Evolutionary conservation across 345 rosid genomes (phyloP).

Genomic region (Melastoma malabathricum): DNA sequence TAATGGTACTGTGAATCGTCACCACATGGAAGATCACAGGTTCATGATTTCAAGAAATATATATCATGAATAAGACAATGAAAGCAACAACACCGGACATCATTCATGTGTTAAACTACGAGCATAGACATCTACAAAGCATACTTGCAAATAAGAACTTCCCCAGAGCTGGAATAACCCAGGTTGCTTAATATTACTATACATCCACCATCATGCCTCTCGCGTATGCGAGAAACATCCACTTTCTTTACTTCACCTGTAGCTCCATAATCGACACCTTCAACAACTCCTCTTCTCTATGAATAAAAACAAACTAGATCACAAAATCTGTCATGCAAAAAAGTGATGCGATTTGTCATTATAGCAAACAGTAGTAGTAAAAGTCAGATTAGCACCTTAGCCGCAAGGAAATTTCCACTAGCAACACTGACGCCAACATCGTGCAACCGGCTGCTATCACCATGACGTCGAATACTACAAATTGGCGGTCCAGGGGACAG

Average conservation of each 20-base stretch:
- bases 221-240: slow-evolving; percentile 64
- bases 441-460: slow-evolving; percentile 78
- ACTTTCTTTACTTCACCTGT: slow-evolving; percentile 94
- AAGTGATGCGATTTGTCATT: too few species aligned
- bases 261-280: slow-evolving; percentile 90
- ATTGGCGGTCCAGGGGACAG: slow-evolving; percentile 95
- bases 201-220: slow-evolving; percentile 84
- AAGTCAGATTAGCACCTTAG: slow-evolving; percentile 40
- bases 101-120: too few species aligned
- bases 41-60: too few species aligned
- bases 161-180: slow-evolving; percentile 92
- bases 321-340: slow-evolving; percentile 3
- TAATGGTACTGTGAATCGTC: too few species aligned
- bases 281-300: slow-evolving; percentile 90
- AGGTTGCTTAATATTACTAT: slow-evolving; percentile 75
- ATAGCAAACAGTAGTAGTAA: not conserved
- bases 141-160: slow-evolving; percentile 97
- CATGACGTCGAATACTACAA: slow-evolving; percentile 73
- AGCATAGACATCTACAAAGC: too few species aligned
- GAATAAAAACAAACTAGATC: slow-evolving; percentile 9
- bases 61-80: too few species aligned
- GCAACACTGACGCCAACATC: slow-evolving; percentile 92
- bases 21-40: too few species aligned
- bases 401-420: slow-evolving; percentile 94
- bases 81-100: too few species aligned